These are phyloP conservation scores for Dalbergia cochinchinensis DNA, from an alignment of 306 rosid species.

Conservation along the genomic window DNA sequence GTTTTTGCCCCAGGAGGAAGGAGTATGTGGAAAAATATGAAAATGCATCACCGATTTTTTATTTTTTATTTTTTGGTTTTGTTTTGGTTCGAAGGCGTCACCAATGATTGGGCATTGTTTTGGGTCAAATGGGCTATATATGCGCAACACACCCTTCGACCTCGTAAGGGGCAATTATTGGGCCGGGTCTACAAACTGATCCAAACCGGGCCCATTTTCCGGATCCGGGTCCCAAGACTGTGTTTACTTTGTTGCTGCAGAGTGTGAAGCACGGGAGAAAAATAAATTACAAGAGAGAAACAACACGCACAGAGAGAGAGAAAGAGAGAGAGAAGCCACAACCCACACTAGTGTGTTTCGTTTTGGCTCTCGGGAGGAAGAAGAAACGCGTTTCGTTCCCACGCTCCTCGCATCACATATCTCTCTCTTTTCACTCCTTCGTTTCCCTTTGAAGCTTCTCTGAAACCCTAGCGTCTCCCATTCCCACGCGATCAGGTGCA, in stretches of 20 bases:
- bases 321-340: not conserved
- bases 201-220: not conserved
- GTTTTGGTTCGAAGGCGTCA: too few relatives aligned
- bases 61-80: too few relatives aligned
- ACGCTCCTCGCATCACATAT: not conserved
- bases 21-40: too few relatives aligned
- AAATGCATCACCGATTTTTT: too few relatives aligned
- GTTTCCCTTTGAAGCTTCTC: not conserved
- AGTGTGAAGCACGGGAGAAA: not conserved
- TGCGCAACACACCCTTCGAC: too few relatives aligned
- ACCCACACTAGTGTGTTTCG: too few relatives aligned
- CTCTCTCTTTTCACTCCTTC: too few relatives aligned
- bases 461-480: constrained; percentile 48
- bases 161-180: too few relatives aligned
- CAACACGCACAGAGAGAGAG: not conserved
- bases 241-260: not conserved
- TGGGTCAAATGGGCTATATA: too few relatives aligned
- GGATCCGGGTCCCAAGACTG: not conserved
- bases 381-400: not conserved
- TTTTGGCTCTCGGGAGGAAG: not conserved
- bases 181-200: too few relatives aligned
- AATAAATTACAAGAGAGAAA: not conserved
- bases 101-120: too few relatives aligned
- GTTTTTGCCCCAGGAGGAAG: too few relatives aligned
- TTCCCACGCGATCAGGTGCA: constrained; percentile 48